Evolutionary conservation across 306 rosid species (phyloP).

Genomic region (Medicago ruthenica): DNA sequence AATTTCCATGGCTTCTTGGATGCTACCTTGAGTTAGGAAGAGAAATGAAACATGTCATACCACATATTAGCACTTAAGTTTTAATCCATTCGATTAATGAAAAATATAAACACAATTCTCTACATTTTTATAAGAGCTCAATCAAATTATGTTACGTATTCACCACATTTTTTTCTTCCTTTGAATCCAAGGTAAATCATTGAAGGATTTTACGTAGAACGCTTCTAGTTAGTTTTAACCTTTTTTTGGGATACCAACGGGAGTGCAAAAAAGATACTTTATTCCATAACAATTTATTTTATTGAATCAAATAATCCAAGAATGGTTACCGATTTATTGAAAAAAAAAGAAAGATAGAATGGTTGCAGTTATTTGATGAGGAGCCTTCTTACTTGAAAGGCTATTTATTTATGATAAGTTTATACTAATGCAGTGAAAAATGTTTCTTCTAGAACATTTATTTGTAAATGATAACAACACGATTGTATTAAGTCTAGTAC

Average conservation of each 20-base stretch:
- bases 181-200: background rate
- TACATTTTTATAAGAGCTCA: background rate
- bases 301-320: background rate
- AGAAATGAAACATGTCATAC: background rate
- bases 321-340: too few species aligned
- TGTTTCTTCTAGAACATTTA: too few species aligned
- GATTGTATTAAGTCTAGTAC: background rate
- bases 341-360: too few species aligned
- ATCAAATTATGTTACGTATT: background rate
- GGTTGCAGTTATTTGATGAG: too few species aligned
- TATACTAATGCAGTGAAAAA: too few species aligned
- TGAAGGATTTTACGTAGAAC: background rate
- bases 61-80: background rate
- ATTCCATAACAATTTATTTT: too few species aligned
- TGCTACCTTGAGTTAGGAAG: background rate
- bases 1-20: background rate
- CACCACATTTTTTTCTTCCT: background rate
- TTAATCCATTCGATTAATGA: too few species aligned
- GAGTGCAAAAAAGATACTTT: background rate
- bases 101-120: background rate
- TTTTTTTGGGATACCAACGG: too few species aligned
- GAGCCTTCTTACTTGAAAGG: too few species aligned
- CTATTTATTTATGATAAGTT: too few species aligned
- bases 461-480: background rate
- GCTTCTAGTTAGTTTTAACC: background rate